Evolutionary conservation across 352 stramenopile genomes (phyloP).

Genomic region (Globisporangium barbulae): DNA sequence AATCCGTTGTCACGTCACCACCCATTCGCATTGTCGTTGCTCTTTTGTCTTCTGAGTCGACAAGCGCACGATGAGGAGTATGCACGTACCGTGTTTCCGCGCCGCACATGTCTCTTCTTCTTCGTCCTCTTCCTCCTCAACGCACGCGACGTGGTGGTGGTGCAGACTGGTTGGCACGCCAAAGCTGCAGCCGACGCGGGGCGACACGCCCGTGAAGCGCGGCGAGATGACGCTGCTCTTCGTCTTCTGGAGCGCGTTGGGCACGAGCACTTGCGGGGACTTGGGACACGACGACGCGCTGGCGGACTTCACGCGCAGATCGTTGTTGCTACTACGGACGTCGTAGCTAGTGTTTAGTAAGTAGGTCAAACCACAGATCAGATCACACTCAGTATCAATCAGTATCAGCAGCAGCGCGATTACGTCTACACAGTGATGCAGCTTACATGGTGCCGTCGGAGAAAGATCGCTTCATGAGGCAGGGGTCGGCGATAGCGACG

Average conservation of each 20-base stretch:
- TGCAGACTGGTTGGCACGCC: slow-evolving; percentile 24
- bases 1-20: not conserved
- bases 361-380: not conserved
- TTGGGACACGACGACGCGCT: slow-evolving; percentile 22
- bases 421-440: not conserved
- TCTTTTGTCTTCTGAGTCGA: not conserved
- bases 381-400: not conserved
- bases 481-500: slow-evolving; percentile 16
- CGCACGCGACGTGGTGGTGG: slow-evolving; percentile 16
- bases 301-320: not conserved
- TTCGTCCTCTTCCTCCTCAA: slow-evolving; percentile 6
- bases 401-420: not conserved
- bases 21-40: not conserved
- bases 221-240: slow-evolving; percentile 35
- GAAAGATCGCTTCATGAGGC: slow-evolving; percentile 51
- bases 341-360: slow-evolving; percentile 6
- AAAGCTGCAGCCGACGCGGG: slow-evolving; percentile 6
- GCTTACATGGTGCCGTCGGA: slow-evolving; percentile 78
- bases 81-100: slow-evolving; percentile 17
- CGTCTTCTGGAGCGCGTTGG: slow-evolving; percentile 20
- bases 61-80: not conserved
- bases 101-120: slow-evolving; percentile 9
- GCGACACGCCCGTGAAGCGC: slow-evolving; percentile 13
- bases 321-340: not conserved
- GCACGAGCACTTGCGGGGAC: slow-evolving; percentile 22